Evolutionary conservation across 2,329 filamentous ascomycete species (phyloP), one percentile per base, ranked within the genome.

Genomic region (Drechmeria coniospora): DNA sequence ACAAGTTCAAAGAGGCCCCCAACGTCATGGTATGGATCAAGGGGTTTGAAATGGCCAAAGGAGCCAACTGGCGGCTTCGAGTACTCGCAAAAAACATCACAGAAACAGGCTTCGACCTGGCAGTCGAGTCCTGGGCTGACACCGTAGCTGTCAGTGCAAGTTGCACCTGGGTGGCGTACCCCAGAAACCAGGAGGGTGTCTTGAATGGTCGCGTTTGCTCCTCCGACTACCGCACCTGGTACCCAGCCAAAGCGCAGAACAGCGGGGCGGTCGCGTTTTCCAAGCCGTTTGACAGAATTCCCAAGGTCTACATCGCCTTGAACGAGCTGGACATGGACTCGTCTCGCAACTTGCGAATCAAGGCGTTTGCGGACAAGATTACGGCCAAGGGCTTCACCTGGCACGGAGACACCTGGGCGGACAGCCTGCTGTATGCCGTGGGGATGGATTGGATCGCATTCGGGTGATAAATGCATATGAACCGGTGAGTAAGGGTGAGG

Each of bases 251-350:
- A 27, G 8, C 32, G 25, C 8, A 29, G n/a, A n/a, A n/a, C n/a
- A n/a, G n/a, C n/a, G n/a, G n/a, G n/a, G n/a, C n/a, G n/a, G n/a
- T 40, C 30, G 32, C 23, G 11, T 39, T 39, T 19, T 13, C 21
- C 2, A 29, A 20, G 3, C 25, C 33, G 2, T 37, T 30, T 27
- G n/a, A 10, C 4, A 20, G 18, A 1, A 15, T 34, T 3, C 38
- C 36, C 9, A 30, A 30, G 14, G 31, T 38, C 12, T 25, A 36
- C 22, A 29, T 33, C n/a, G 36, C 32, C 27, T 25, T 36, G 6
- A 30, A 37, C 8, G 5, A 17, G 18, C 24, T 37, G 11, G 35
- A 39, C 23, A 30, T 37, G 15, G 29, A 25, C 24, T 30, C 23
- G 11, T 17, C 21, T n/a, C 33, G 21, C 23, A 26, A 25, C 13